These are phyloP conservation scores for Talaromyces sp. DNA, from an alignment of 2,329 filamentous ascomycete genomes.

Conservation along the genomic window DNA sequence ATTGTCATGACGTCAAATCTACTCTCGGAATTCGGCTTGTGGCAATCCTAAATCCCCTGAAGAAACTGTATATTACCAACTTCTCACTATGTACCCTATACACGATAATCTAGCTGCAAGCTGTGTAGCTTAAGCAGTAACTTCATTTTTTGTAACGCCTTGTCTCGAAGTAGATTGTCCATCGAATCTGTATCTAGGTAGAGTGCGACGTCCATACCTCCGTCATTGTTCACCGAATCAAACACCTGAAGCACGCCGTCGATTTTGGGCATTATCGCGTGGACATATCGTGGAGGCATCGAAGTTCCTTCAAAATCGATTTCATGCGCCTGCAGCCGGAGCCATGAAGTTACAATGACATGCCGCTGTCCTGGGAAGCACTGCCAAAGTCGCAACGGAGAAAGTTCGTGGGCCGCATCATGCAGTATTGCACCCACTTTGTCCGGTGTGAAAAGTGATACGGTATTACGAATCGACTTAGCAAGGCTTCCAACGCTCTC, in stretches of 20 bases:
- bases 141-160: no score
- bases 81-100: neutral
- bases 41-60: neutral
- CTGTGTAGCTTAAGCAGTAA: neutral
- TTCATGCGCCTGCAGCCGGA: constrained; percentile 27
- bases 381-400: constrained; percentile 50
- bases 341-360: constrained; percentile 47
- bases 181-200: constrained; percentile 18
- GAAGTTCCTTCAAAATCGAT: constrained; percentile 38
- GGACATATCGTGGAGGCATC: constrained; percentile 36
- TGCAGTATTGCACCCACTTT: constrained; percentile 43
- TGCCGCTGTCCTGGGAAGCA: constrained; percentile 45
- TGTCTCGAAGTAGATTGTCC: neutral
- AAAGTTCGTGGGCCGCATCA: constrained; percentile 43
- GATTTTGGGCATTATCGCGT: constrained; percentile 42
- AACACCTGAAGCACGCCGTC: constrained; percentile 46
- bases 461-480: constrained; percentile 34
- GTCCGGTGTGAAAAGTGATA: constrained; percentile 38
- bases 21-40: neutral
- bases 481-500: neutral
- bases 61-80: neutral
- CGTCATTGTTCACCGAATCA: constrained; percentile 27
- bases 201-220: constrained; percentile 20
- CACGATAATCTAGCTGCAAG: no score
- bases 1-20: neutral